These are phyloP conservation scores for Hymenoscyphus albidus DNA, from an alignment of 2,329 filamentous ascomycete genomes.

Conservation along the genomic window DNA sequence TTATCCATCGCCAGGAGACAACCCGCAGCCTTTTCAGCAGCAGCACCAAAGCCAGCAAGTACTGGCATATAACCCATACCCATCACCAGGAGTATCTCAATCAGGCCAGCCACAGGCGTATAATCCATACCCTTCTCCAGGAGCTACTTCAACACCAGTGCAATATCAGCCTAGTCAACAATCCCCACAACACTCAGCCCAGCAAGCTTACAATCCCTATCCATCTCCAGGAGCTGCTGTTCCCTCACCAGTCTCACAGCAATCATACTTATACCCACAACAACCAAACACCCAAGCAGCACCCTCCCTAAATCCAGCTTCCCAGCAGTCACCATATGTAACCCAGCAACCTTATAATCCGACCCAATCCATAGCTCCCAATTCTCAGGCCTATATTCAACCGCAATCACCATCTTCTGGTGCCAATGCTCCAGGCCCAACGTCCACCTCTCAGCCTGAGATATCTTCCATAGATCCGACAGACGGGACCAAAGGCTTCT, in stretches of 20 bases:
- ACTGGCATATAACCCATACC: not conserved
- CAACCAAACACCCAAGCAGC: constrained; percentile 1
- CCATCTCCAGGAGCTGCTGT: not conserved
- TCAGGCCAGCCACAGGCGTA: not conserved
- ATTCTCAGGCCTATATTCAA: not conserved
- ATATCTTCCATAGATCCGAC: not conserved
- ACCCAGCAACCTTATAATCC: constrained; percentile 2
- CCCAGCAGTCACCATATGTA: constrained; percentile 2
- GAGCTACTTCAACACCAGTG: not conserved
- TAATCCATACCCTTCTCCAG: constrained; percentile 1
- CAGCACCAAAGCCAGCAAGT: constrained; percentile 4
- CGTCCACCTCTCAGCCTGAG: not conserved
- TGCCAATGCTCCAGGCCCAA: not conserved
- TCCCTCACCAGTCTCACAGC: not conserved
- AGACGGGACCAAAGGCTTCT: not conserved
- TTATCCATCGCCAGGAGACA: not conserved
- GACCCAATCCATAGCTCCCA: constrained; percentile 2
- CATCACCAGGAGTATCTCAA: not conserved
- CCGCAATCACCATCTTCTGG: not conserved
- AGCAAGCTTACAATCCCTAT: constrained; percentile 4
- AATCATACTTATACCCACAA: not conserved
- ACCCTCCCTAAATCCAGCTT: not conserved
- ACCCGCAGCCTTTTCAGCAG: not conserved
- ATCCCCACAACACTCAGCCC: not conserved
- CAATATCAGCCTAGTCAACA: not conserved